Evolutionary conservation across 164 flowering plant genomes (phyloP).

Genomic region (Piper betle): DNA sequence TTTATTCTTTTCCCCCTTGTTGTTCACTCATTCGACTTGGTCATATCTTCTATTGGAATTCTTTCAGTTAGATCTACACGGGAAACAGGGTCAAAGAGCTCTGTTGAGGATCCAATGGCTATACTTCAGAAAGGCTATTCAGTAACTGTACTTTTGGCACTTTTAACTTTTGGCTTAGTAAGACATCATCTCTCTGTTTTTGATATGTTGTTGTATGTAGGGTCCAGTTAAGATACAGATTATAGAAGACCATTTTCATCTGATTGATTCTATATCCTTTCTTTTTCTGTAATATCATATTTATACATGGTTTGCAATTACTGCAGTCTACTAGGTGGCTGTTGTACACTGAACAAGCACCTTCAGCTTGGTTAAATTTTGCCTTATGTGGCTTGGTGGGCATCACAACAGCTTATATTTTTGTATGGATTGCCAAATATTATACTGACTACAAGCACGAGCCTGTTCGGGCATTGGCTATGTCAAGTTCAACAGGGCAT

Average conservation of each 20-base stretch:
- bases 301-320: constrained; percentile 5
- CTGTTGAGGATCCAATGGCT: constrained; percentile 87
- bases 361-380: constrained; percentile 91
- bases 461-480: constrained; percentile 89
- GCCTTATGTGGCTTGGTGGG: constrained; percentile 97
- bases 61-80: constrained; percentile 75
- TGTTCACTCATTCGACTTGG: constrained; percentile 91
- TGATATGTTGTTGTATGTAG: neutral
- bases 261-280: neutral
- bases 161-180: constrained; percentile 83
- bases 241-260: neutral
- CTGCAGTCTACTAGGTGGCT: constrained; percentile 97
- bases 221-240: neutral
- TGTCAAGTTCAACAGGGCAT: constrained; percentile 93
- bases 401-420: constrained; percentile 76
- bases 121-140: constrained; percentile 98
- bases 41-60: constrained; percentile 85
- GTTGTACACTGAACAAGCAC: constrained; percentile 92
- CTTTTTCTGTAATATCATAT: neutral
- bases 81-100: constrained; percentile 41
- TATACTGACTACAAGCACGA: constrained; percentile 97
- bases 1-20: constrained; percentile 97
- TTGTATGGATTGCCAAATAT: constrained; percentile 89
- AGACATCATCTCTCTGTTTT: constrained; percentile 13
- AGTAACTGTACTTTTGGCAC: constrained; percentile 69